These are phyloP conservation scores for Ustilago vetiveriae DNA, from an alignment of 1,284 basidiomycete species.

Conservation along the genomic window DNA sequence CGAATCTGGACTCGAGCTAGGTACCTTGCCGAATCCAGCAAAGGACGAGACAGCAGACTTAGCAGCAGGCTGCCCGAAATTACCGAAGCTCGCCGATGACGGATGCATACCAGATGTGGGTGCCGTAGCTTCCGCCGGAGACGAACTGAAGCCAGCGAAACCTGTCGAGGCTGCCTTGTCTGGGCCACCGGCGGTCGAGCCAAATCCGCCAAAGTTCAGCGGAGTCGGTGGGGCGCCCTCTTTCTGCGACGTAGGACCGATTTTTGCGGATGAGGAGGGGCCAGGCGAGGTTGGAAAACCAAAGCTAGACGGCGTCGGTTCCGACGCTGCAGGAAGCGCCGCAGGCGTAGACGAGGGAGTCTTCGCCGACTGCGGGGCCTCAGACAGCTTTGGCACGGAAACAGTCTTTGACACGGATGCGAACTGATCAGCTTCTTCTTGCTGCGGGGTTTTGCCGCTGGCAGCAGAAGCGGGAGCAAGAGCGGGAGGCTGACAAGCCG, in stretches of 20 bases:
- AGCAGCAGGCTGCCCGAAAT: slow-evolving; percentile 3
- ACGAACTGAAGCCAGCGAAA: slow-evolving; percentile 6
- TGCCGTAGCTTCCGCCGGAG: background rate
- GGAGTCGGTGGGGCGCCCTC: slow-evolving; percentile 9
- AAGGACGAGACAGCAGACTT: background rate
- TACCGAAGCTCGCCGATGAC: slow-evolving; percentile 6
- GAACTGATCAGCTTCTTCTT: slow-evolving; percentile 12
- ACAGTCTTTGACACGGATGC: slow-evolving; percentile 12
- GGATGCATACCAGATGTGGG: background rate
- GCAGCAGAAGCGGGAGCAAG: too few species aligned
- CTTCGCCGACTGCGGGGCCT: slow-evolving; percentile 6
- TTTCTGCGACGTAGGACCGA: slow-evolving; percentile 4
- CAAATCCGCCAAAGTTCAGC: slow-evolving; percentile 11
- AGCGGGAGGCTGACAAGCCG: too few species aligned
- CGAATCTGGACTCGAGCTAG: background rate
- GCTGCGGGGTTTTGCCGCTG: too few species aligned
- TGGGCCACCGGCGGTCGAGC: slow-evolving; percentile 1
- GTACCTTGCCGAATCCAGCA: too few species aligned
- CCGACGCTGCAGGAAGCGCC: background rate
- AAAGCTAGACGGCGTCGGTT: slow-evolving; percentile 7
- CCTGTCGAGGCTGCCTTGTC: slow-evolving; percentile 2
- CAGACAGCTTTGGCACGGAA: slow-evolving; percentile 21
- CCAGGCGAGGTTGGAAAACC: slow-evolving; percentile 20
- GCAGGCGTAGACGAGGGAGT: slow-evolving; percentile 7
- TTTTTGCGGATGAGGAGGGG: background rate